phyloP scores from a whole-genome alignment of 805 yeast species.

The Lipomyces kockii region DNA sequence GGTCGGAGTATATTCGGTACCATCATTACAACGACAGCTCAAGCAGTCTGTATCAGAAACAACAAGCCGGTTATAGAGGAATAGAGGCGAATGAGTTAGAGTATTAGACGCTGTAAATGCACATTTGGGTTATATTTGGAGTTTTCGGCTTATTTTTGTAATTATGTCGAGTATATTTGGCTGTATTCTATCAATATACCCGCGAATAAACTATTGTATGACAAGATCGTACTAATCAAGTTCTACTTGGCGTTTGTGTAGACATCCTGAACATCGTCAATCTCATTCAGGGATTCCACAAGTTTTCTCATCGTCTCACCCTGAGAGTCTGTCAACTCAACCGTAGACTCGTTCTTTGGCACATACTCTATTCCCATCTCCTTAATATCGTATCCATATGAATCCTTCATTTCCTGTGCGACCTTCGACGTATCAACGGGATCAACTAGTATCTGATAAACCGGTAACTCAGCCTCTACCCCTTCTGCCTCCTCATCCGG shows the following conservation, averaged over 20 bases:
- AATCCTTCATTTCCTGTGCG: constrained; percentile 59
- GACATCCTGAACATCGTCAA: constrained; percentile 83
- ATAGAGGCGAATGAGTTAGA: constrained; percentile 5
- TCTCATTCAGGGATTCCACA: constrained; percentile 64
- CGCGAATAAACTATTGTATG: not conserved
- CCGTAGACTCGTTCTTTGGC: constrained; percentile 64
- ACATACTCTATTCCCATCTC: constrained; percentile 74
- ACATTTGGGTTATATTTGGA: constrained; percentile 4
- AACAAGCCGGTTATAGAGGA: not conserved
- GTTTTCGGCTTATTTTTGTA: not conserved
- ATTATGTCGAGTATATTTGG: not conserved
- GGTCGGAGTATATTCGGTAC: not conserved
- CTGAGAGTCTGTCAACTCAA: constrained; percentile 59
- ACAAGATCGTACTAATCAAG: not conserved
- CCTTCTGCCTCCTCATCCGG: constrained; percentile 46
- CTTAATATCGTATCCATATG: constrained; percentile 58
- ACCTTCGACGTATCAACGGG: constrained; percentile 65
- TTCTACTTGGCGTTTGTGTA: constrained; percentile 58
- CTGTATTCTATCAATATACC: not conserved
- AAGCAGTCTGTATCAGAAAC: constrained; percentile 4
- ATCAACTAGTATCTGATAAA: constrained; percentile 61
- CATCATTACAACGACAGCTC: not conserved
- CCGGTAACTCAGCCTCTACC: constrained; percentile 37
- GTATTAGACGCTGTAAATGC: not conserved
- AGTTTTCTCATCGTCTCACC: constrained; percentile 61